Evolutionary conservation across 169 alveolate genomes (phyloP), one percentile per base, ranked within the genome.

Genomic region (Eimeria falciformis): DNA sequence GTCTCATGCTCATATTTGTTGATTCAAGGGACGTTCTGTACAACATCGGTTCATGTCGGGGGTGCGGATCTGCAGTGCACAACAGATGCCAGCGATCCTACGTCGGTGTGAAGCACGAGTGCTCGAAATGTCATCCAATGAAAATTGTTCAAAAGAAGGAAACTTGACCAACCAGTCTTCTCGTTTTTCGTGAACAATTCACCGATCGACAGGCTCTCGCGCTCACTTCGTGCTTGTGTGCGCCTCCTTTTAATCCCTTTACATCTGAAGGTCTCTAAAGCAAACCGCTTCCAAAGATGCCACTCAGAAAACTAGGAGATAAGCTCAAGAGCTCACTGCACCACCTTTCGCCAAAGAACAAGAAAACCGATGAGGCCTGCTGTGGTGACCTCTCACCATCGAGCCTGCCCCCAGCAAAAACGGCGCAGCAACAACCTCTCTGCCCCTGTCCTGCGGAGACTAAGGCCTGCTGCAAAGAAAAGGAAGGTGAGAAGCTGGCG

Each of bases 321-420:
- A 79, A 79, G 55, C 47, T 79, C 43, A 79, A 79, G 46, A 53
- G 89, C 73, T 79, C 89, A 25, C 33, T 79, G 40, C 89, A 79
- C 23, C 89, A 79, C 53, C 89, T 79, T 12, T 79, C 89, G 50
- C 89, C 89, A 27, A 79, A 79, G 55, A 79, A 73, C 89, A 79
- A 79, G 73, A 79, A 53, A 62, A 47, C 43, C 55, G 89, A 79
- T 27, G 89, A 79, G 69, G 23, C 50, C n/a, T 50, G 14, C 45
- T 69, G 50, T 17, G 89, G 89, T 79, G 89, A 79, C 89, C 89
- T 79, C 75, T 79, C 89, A 23, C 89, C 89, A 21, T 79, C 75
- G 75, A 55, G 75, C 73, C 75, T 79, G 47, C 89, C 89, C 45
- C 33, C 69, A 9, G 75, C 55, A 2, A 71, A 69, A 79, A 79